Conservation (phyloP, 805 yeast species). For the Blastobotrys attinorum region DNA sequence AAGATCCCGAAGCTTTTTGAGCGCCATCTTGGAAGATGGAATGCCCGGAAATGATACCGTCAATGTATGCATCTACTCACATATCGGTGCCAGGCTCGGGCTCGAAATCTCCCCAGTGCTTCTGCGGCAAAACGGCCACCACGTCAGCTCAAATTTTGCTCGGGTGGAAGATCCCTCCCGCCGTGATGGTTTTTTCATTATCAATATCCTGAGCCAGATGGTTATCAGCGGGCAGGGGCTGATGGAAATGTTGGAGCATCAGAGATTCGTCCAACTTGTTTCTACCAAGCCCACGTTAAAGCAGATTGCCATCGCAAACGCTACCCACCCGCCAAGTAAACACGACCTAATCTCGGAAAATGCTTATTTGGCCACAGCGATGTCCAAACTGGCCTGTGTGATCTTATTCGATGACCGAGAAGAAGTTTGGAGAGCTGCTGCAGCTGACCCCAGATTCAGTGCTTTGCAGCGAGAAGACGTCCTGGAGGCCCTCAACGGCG, state of each 20-base stretch:
- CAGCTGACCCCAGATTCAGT: background rate
- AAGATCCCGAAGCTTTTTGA: background rate
- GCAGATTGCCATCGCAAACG: conserved; percentile 2
- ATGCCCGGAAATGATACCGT: conserved; percentile 3
- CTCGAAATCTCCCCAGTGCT: conserved; percentile 4
- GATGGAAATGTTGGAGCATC: conserved; percentile 3
- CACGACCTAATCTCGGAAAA: background rate
- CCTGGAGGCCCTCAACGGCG: background rate
- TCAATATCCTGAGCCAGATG: conserved; percentile 3
- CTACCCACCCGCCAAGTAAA: background rate
- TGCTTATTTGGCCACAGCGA: background rate
- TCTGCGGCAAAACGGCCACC: conserved; percentile 2
- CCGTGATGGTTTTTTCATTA: conserved; percentile 2
- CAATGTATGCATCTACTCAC: conserved; percentile 2
- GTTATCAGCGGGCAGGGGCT: conserved; percentile 2
- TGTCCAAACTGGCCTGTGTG: background rate
- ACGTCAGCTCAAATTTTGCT: conserved; percentile 6
- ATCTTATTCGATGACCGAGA: background rate
- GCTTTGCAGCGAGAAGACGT: background rate
- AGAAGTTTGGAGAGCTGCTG: background rate
- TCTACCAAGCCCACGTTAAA: conserved; percentile 3
- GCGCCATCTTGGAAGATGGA: background rate
- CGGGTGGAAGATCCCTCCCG: conserved; percentile 5
- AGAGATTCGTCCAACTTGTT: conserved; percentile 1
- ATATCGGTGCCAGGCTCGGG: conserved; percentile 2